These are phyloP conservation scores for Colletotrichum australisinense DNA, from an alignment of 2,329 filamentous ascomycete genomes.

Conservation along the genomic window DNA sequence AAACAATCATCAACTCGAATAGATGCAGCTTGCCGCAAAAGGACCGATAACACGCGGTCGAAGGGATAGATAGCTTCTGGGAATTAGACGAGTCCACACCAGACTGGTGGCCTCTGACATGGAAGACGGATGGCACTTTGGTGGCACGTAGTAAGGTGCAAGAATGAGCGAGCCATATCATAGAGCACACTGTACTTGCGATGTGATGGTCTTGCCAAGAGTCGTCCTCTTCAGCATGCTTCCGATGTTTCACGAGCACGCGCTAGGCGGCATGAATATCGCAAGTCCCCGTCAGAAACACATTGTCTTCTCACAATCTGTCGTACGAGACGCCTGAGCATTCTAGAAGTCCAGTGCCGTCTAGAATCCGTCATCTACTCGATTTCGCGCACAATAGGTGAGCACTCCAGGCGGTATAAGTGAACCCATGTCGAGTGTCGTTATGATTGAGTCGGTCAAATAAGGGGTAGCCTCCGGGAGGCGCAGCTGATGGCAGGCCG, in stretches of 20 bases:
- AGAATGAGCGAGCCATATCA: background rate
- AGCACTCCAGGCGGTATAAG: background rate
- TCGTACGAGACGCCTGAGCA: background rate
- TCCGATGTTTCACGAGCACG: background rate
- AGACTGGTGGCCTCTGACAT: background rate
- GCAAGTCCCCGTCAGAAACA: slow-evolving; percentile 6
- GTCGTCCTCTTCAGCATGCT: background rate
- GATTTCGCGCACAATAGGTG: background rate
- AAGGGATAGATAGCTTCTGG: background rate
- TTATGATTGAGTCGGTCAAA: slow-evolving; percentile 1
- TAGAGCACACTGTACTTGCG: background rate
- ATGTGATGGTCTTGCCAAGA: background rate
- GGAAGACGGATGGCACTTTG: background rate
- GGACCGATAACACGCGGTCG: background rate
- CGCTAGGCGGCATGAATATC: background rate
- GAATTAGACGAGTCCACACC: background rate
- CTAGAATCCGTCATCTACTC: background rate
- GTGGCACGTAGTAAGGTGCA: background rate
- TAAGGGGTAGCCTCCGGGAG: background rate
- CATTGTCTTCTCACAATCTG: background rate
- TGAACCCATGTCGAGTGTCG: slow-evolving; percentile 10
- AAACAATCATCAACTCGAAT: background rate
- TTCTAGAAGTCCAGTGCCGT: slow-evolving; percentile 2
- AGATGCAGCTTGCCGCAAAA: background rate
- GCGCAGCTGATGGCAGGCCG: slow-evolving; percentile 22